Base-by-base conservation (phyloP, 179 eudicot genomes). In the Beta corolliflora region DNA sequence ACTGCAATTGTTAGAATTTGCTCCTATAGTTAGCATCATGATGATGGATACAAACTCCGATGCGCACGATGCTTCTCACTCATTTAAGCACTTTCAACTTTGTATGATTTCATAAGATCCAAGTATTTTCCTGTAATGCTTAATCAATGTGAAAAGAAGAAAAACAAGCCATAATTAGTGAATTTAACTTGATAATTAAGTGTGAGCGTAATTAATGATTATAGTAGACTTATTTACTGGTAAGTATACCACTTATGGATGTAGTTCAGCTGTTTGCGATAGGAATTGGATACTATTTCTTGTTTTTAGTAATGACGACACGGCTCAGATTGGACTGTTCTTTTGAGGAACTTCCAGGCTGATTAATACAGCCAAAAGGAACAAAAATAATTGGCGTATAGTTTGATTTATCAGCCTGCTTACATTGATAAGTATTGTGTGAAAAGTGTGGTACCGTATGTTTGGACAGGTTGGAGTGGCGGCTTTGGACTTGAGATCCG, bases 401-500 rank as follows among this genome's bases (percentile, higher is more conserved):
- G 44, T 46, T 53, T 53, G 61, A 52, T n/a, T 10, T 9, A 45
- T 61, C 8, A 25, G 56, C 50, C 59, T 81, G 53, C 23, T 74
- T 16, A 69, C 65, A 9, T 71, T 67, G 59, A 23, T 73, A 7
- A 60, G 46, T 54, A 3, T 63, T 5, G 46, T 25, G 18, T 71
- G 31, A 80, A 29, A 61, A 56, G 23, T 64, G 58, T 4, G 52
- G 61, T 80, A 52, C 60, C 61, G 50, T 69, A 52, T 81, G 74
- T 52, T 54, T 79, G 46, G n/a, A 78, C 91, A 96, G 99, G 97
- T 96, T 79, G 99, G 99, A 80, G 94, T 96, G 81, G 99, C 98
- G 80, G 99, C 97, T 73, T 89, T 96, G 78, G 98, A 96, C 88
- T 86, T 94, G 75, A 90, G 99, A 87, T 91, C 97, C 59, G 99